Conservation (phyloP, 2,329 filamentous ascomycete species). For the Colletotrichum godetiae region DNA sequence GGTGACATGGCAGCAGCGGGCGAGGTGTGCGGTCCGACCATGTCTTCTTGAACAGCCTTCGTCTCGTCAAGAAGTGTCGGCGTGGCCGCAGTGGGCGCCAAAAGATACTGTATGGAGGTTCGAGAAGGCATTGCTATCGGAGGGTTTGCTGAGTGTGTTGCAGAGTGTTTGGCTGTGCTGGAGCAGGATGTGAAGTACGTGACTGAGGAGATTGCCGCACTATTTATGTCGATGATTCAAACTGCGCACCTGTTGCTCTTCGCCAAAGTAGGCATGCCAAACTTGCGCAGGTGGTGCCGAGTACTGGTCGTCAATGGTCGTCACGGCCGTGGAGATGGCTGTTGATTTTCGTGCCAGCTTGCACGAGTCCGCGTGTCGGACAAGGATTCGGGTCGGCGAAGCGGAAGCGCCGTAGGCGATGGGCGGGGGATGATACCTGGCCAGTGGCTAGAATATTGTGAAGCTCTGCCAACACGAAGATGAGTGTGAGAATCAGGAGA, state of each 20-base stretch:
- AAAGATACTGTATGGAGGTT: not conserved
- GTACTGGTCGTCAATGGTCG: not conserved
- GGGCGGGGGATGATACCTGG: not conserved
- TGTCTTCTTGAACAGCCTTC: not conserved
- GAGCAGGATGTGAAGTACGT: slow-evolving; percentile 6
- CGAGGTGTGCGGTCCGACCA: not conserved
- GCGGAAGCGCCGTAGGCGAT: not conserved
- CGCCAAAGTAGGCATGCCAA: not conserved
- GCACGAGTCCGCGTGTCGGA: not conserved
- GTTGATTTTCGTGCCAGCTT: not conserved
- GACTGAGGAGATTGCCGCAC: not conserved
- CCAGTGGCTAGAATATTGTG: not conserved
- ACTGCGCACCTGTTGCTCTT: not conserved
- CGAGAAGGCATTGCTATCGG: not conserved
- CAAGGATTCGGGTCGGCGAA: not conserved
- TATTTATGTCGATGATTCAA: slow-evolving; percentile 1
- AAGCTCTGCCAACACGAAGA: not conserved
- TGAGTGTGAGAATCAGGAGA: not conserved
- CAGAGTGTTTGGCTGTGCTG: not conserved
- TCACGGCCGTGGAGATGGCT: not conserved
- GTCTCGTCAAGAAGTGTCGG: not conserved
- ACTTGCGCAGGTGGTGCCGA: not conserved
- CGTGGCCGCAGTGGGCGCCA: not conserved
- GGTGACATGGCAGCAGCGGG: not conserved
- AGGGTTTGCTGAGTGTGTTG: not conserved